Percentiles rank a stretch among this genome's conserved stretches.
These are phyloP conservation scores for Arabidopsis arenosa DNA, from an alignment of 345 rosid genomes.

Conservation along the genomic window DNA sequence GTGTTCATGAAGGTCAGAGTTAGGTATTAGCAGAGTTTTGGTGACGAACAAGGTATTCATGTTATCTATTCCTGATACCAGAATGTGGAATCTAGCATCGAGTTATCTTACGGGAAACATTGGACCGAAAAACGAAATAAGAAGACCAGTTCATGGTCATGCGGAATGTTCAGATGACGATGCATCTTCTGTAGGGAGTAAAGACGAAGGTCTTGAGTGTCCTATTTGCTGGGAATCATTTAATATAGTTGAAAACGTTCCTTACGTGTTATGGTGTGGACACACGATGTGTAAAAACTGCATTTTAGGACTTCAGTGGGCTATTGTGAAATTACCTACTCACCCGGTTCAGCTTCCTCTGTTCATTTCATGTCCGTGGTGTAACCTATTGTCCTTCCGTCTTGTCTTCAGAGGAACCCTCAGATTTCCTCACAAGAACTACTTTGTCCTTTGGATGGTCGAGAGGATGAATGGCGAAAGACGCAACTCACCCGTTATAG, in stretches of 20 bases:
- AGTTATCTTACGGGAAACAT: constrained; percentile 52
- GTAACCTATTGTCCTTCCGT: constrained; percentile 79
- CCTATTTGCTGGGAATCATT: constrained; percentile 93
- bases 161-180: constrained; percentile 83
- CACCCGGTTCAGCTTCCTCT: constrained; percentile 85
- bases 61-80: constrained; percentile 42
- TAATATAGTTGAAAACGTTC: constrained; percentile 91
- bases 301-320: constrained; percentile 79
- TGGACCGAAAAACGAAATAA: constrained; percentile 48
- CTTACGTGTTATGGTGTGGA: constrained; percentile 91
- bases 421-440: constrained; percentile 84
- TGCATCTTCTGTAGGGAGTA: constrained; percentile 56
- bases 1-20: constrained; percentile 15
- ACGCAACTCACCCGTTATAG: constrained; percentile 48
- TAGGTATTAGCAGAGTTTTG: constrained; percentile 9
- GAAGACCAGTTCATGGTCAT: constrained; percentile 45
- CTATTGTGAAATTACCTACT: constrained; percentile 73
- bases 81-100: constrained; percentile 73
- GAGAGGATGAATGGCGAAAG: constrained; percentile 88
- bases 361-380: constrained; percentile 93
- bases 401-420: constrained; percentile 75
- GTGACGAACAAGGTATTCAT: constrained; percentile 15
- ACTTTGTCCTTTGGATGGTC: constrained; percentile 93
- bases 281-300: constrained; percentile 92
- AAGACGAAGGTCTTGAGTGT: constrained; percentile 85